A percentile compares a stretch with the other conserved stretches of the same genome.
Evolutionary conservation across 2,329 filamentous ascomycete genomes (phyloP).

Genomic region (Hymenoscyphus infarciens): DNA sequence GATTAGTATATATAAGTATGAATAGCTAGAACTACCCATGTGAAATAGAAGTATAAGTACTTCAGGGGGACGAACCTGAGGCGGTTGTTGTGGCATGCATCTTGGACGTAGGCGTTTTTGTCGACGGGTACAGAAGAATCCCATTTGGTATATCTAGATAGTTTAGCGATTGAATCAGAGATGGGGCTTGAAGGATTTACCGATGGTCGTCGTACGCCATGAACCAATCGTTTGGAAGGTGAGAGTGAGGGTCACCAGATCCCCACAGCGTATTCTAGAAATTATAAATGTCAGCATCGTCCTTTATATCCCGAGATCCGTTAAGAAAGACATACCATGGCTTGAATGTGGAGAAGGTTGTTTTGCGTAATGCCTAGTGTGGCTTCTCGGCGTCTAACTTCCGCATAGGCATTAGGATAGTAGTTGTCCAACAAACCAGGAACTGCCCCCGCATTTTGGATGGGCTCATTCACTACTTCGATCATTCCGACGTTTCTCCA

Average conservation of each 20-base stretch:
- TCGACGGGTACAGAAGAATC: constrained; percentile 41
- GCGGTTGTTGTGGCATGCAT: constrained; percentile 48
- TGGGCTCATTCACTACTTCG: constrained; percentile 56
- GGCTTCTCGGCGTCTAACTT: constrained; percentile 43
- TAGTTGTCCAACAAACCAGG: constrained; percentile 41
- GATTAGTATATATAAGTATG: constrained; percentile 22
- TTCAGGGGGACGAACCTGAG: constrained; percentile 26
- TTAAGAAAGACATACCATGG: constrained; percentile 36
- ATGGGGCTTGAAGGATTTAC: neutral
- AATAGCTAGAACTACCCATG: constrained; percentile 12
- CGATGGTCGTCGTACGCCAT: constrained; percentile 50
- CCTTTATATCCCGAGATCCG: neutral
- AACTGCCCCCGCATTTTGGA: constrained; percentile 37
- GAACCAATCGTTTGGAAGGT: constrained; percentile 35
- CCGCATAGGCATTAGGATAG: constrained; percentile 46
- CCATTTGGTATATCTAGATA: constrained; percentile 51
- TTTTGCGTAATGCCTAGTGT: constrained; percentile 41
- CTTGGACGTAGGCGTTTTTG: constrained; percentile 47
- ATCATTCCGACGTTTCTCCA: constrained; percentile 57
- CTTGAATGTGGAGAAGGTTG: constrained; percentile 50
- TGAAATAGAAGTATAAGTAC: constrained; percentile 4
- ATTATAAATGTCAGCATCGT: neutral
- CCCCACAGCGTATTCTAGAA: constrained; percentile 47
- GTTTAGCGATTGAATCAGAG: neutral
- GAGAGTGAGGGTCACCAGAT: constrained; percentile 42